Base-by-base conservation (phyloP, 768 basidiomycete species). In the Boletus rubropictus region DNA sequence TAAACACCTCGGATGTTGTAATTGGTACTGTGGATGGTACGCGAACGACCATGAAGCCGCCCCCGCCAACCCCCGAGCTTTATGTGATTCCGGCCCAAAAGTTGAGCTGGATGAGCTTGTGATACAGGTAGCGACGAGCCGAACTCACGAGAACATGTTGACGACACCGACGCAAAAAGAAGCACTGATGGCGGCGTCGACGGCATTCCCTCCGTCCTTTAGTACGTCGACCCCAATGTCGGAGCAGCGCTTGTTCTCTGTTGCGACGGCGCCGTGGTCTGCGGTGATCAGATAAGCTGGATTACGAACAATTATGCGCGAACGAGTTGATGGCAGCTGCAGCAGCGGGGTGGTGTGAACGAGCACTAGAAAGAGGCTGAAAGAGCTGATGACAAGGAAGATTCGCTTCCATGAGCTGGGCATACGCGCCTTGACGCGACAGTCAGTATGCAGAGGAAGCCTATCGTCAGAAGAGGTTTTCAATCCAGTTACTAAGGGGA, bases 171-270 rank as follows among this genome's bases (percentile, higher is more conserved):
- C 70, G 61, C 95, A 97, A 21, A 97, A 71, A 0, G 84, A 80
- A 0, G 87, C 76, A 18, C 82, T 79, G 44, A 97, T 81, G 0
- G 82, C 86, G 0, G 95, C 84, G 54, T 98, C 95, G 14, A 95
- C 80, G 0, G 94, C 93, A 58, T 88, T 94, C 15, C 95, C 95
- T 22, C 92, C 93, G 7, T 80, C 77, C 68, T 81, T 82, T 48
- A 95, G 57, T 8, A 83, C 72, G 5, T 80, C 69, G 2, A 96
- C 80, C 3, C 94, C 95, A 39, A 96, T 82, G 35, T 86, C 68
- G 8, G 91, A 94, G 65, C 95, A 97, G 17, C 81, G 69, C 53
- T 78, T 75, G 65, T 93, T 91, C 70, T 97, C 94, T 22, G 84
- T 76, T 5, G 95, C 91, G 15, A 97, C 93, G 0, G 92, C 95